A percentile compares a stretch with the other conserved stretches of the same genome.
These are phyloP conservation scores for Ophiostoma sp. DNA, from an alignment of 2,329 filamentous ascomycete species.

Conservation along the genomic window DNA sequence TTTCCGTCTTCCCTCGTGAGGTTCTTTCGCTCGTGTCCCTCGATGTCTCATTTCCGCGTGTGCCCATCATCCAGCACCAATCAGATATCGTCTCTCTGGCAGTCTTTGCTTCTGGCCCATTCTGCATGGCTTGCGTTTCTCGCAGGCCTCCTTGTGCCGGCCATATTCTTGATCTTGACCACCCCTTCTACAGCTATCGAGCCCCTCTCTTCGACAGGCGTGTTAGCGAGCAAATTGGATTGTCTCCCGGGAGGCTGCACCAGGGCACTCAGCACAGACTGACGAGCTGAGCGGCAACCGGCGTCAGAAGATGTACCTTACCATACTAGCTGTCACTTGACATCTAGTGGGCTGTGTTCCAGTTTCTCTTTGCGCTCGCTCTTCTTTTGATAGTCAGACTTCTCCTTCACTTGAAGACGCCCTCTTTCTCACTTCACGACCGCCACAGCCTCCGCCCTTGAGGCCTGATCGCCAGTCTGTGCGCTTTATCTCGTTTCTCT, in stretches of 20 bases:
- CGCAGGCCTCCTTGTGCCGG: constrained; percentile 1
- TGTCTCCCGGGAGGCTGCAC: constrained; percentile 19
- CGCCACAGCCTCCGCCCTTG: neutral
- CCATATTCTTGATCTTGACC: neutral
- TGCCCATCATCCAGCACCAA: neutral
- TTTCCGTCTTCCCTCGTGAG: too few relatives aligned
- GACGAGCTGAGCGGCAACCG: constrained; percentile 7
- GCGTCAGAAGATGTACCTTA: constrained; percentile 13
- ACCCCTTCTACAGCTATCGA: neutral
- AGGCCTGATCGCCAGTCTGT: constrained; percentile 7
- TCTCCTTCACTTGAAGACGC: neutral
- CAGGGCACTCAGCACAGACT: constrained; percentile 8
- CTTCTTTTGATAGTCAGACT: constrained; percentile 9
- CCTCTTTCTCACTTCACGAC: constrained; percentile 10
- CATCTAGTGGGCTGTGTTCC: constrained; percentile 6
- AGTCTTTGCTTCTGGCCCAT: too few relatives aligned
- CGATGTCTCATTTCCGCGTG: neutral
- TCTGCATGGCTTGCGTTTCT: too few relatives aligned
- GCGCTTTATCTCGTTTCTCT: neutral
- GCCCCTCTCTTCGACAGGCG: neutral
- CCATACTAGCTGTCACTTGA: constrained; percentile 16
- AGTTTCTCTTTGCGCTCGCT: neutral
- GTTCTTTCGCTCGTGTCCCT: too few relatives aligned
- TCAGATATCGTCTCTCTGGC: neutral
- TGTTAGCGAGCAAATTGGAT: constrained; percentile 21